phyloP scores from a whole-genome alignment of 2,329 filamentous ascomycete genomes.

The Hypoxylon sp. region DNA sequence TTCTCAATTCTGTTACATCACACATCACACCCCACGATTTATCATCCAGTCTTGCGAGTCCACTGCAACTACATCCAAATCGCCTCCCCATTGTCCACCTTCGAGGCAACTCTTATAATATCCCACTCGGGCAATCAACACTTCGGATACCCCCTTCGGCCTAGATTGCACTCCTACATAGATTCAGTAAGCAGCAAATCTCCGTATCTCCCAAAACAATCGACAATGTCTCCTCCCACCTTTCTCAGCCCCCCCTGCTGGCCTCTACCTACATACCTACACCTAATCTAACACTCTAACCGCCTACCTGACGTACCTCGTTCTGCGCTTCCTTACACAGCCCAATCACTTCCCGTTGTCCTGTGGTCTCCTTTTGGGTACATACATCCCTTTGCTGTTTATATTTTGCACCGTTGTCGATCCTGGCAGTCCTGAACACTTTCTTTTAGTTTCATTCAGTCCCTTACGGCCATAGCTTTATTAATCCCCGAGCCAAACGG shows the following conservation, averaged over 20 bases:
- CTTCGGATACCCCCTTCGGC: slow-evolving; percentile 8
- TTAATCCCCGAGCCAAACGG: slow-evolving; percentile 12
- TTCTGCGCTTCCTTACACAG: slow-evolving; percentile 36
- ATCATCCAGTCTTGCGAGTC: slow-evolving; percentile 25
- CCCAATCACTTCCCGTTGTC: slow-evolving; percentile 25
- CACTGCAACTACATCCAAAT: slow-evolving; percentile 1
- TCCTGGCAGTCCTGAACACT: slow-evolving; percentile 14
- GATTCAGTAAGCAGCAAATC: slow-evolving; percentile 21
- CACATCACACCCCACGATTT: slow-evolving; percentile 45
- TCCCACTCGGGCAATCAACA: slow-evolving; percentile 17
- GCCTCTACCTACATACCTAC: slow-evolving; percentile 15
- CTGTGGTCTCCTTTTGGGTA: slow-evolving; percentile 18
- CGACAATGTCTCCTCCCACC: not conserved
- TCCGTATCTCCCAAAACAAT: slow-evolving; percentile 11
- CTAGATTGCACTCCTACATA: slow-evolving; percentile 6
- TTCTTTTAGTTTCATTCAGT: slow-evolving; percentile 17
- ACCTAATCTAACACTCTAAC: slow-evolving; percentile 19
- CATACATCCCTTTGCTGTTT: slow-evolving; percentile 11
- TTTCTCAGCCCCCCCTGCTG: slow-evolving; percentile 14
- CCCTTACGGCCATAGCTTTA: slow-evolving; percentile 27
- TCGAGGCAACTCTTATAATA: slow-evolving; percentile 20
- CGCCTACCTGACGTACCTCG: slow-evolving; percentile 30
- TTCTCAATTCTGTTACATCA: slow-evolving; percentile 36
- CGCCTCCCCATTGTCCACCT: slow-evolving; percentile 10
- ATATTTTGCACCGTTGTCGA: slow-evolving; percentile 21